Base-by-base conservation (phyloP, 1,284 basidiomycete species). In the Irpex sp. region DNA sequence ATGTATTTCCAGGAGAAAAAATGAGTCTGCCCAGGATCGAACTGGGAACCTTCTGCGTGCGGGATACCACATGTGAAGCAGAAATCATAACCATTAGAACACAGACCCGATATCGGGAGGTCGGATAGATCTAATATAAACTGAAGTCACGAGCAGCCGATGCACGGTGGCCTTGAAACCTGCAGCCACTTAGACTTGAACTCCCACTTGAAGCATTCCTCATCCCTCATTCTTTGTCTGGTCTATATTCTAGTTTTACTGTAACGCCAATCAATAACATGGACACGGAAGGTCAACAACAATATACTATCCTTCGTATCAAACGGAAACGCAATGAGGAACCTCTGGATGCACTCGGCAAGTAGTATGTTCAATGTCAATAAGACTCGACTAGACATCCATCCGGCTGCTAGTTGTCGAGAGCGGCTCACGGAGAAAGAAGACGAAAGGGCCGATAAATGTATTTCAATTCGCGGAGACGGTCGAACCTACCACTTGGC, bases 381-480 rank as follows among this genome's bases (percentile, higher is more conserved):
- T 59, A 9, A 11, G 47, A 17, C 9, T 17, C 15, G 6, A 38
- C 36, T 59, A 34, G 44, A 34, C 21, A n/a, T 17, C 26, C 19
- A 15, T 40, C 6, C 7, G 44, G 54, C 4, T 37, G 31, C 36
- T 64, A 91, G 89, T 91, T 55, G 80, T 91, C 62, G 89, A 92
- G 74, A 81, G 86, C 37, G 76, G 79, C 3, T 74, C 77, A 34
- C 81, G 79, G 56, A 78, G 83, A 66, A 92, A 91, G 77, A 89
- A 85, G 70, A 79, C 84, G 2, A 81, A 82, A 6, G 82, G 81
- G 26, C 57, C 26, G 7, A 51, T 85, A 34, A 86, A 86, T 59
- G 81, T 92, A 38, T 92, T 92, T 69, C 85, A 91, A 71, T 92
- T 91, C 72, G 89, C 88, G 0, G 85, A 87, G 69, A 92, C 91